Conservation (phyloP, 129 eudicot species). For the Centella asiatica region DNA sequence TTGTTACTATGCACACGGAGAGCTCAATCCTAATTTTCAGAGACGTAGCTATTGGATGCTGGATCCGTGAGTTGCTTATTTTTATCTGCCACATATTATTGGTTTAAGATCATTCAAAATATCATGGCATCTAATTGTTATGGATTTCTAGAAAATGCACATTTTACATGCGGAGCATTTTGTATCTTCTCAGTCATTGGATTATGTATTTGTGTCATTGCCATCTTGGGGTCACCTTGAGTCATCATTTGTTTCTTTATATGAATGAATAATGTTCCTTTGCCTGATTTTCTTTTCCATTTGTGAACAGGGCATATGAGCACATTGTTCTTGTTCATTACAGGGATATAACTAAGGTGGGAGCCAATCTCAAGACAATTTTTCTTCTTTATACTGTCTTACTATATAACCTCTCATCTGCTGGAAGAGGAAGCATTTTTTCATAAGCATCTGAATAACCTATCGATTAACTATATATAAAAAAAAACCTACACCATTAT, state of each 20-base stretch:
- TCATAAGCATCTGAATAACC: no score
- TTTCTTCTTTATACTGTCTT: not conserved
- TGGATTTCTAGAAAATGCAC: not conserved
- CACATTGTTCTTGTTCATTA: constrained; percentile 99
- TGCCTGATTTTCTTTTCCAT: constrained; percentile 18
- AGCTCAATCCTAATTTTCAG: constrained; percentile 63
- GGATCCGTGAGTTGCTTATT: constrained; percentile 67
- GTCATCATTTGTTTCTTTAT: not conserved
- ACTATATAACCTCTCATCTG: not conserved
- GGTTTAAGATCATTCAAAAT: not conserved
- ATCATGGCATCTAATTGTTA: not conserved
- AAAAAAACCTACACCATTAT: no score
- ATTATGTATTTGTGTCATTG: not conserved
- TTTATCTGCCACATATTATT: constrained; percentile 1
- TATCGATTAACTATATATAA: no score
- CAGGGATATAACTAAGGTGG: constrained; percentile 77
- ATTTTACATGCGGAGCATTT: not conserved
- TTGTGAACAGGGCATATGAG: constrained; percentile 59
- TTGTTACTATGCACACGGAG: constrained; percentile 98
- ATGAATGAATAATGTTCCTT: not conserved
- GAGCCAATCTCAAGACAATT: constrained; percentile 13
- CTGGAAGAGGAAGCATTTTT: not conserved
- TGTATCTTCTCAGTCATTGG: no score
- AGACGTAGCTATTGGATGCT: constrained; percentile 99
- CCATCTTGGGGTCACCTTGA: not conserved